These are phyloP conservation scores for Aspergillus eucalypticola DNA, from an alignment of 2,329 filamentous ascomycete species.

Conservation along the genomic window DNA sequence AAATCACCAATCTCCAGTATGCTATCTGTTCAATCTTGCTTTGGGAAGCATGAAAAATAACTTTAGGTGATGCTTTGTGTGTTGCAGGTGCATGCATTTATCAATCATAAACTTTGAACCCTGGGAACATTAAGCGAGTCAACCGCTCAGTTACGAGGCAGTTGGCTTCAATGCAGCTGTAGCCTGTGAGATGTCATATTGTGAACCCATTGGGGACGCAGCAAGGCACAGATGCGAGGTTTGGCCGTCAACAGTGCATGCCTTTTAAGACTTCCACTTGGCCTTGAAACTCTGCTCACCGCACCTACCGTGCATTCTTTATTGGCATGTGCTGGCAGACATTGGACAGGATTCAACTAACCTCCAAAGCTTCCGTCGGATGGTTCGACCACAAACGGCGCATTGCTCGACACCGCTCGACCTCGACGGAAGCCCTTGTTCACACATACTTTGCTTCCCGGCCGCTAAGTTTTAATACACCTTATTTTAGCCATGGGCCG, in stretches of 20 bases:
- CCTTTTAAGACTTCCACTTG: slow-evolving; percentile 5
- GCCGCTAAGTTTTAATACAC: neutral
- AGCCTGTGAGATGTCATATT: slow-evolving; percentile 20
- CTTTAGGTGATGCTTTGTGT: neutral
- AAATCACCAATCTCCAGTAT: neutral
- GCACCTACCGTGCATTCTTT: slow-evolving; percentile 21
- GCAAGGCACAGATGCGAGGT: slow-evolving; percentile 15
- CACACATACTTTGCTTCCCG: neutral
- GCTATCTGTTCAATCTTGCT: neutral
- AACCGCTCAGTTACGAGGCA: slow-evolving; percentile 5
- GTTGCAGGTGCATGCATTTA: slow-evolving; percentile 14
- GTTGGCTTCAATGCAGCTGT: slow-evolving; percentile 3
- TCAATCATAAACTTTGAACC: slow-evolving; percentile 13
- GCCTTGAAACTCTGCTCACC: slow-evolving; percentile 14
- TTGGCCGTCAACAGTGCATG: slow-evolving; percentile 5
- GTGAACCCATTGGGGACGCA: slow-evolving; percentile 4
- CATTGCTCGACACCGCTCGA: slow-evolving; percentile 6
- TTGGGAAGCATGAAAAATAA: neutral
- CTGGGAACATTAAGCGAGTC: neutral
- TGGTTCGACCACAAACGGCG: slow-evolving; percentile 5
- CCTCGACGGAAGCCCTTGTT: neutral
- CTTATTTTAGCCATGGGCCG: neutral
- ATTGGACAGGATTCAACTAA: slow-evolving; percentile 7
- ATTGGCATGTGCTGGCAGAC: slow-evolving; percentile 16
- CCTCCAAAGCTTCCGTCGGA: slow-evolving; percentile 6